Conservation (phyloP, 2,329 filamentous ascomycete genomes). For the Tricladium varicosporioides region DNA sequence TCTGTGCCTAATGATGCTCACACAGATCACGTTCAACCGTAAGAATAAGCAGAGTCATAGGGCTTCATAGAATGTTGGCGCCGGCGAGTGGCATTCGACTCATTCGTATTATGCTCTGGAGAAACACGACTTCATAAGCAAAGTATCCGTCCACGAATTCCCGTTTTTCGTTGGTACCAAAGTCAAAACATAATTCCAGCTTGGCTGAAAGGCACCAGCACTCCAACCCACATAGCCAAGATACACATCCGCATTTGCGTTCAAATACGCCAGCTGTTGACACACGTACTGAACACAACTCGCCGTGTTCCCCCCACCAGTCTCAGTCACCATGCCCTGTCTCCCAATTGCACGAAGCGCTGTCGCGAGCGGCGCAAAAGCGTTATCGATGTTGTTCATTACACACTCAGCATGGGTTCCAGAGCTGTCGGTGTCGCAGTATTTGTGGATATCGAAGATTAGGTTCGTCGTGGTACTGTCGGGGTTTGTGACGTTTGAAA, state of each 20-base stretch:
- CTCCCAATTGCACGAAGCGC: slow-evolving; percentile 44
- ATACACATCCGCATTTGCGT: not conserved
- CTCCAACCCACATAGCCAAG: not conserved
- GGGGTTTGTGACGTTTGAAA: slow-evolving; percentile 53
- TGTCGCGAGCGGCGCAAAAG: not conserved
- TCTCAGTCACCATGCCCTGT: slow-evolving; percentile 46
- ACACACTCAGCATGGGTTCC: slow-evolving; percentile 49
- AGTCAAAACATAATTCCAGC: too few relatives aligned
- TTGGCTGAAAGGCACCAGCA: too few relatives aligned
- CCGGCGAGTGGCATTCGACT: too few relatives aligned
- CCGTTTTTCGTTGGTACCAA: too few relatives aligned
- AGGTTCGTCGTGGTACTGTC: slow-evolving; percentile 53
- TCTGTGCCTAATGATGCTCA: too few relatives aligned
- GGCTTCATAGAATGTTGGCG: too few relatives aligned
- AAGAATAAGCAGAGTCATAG: too few relatives aligned
- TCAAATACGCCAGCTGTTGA: not conserved
- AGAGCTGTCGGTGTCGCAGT: slow-evolving; percentile 54
- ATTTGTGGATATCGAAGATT: slow-evolving; percentile 56
- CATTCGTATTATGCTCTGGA: too few relatives aligned
- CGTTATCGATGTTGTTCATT: slow-evolving; percentile 41
- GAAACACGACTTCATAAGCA: too few relatives aligned
- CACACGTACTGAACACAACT: not conserved
- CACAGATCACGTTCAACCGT: too few relatives aligned
- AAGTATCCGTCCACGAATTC: too few relatives aligned
- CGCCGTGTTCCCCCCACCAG: slow-evolving; percentile 37